A percentile compares a stretch with the other conserved stretches of the same genome.
Conservation (phyloP, 2,329 filamentous ascomycete genomes). For the Fusarium tupiense region DNA sequence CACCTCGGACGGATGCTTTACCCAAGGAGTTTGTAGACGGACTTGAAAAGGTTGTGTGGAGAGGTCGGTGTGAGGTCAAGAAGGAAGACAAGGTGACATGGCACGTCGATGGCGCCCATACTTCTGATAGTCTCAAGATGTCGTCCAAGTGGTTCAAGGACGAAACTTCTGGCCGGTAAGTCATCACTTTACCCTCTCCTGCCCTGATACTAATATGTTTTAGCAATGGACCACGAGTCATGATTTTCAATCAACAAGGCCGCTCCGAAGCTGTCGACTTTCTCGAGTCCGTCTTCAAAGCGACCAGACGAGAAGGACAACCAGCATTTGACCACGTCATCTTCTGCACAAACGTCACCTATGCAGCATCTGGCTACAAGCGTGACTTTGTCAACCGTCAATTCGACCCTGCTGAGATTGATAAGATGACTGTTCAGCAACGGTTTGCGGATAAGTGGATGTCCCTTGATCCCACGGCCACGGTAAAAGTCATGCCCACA, state of each 20-base stretch:
- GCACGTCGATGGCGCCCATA: constrained; percentile 95
- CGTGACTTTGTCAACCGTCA: constrained; percentile 67
- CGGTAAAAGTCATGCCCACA: constrained; percentile 59
- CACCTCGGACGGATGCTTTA: constrained; percentile 50
- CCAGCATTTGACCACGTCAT: constrained; percentile 75
- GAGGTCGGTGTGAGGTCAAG: constrained; percentile 79
- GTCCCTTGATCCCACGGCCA: constrained; percentile 56
- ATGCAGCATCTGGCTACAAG: constrained; percentile 61
- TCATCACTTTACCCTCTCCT: not conserved
- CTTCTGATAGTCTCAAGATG: constrained; percentile 84
- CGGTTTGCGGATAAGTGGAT: constrained; percentile 63
- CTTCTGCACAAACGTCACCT: constrained; percentile 82
- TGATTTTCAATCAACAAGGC: constrained; percentile 91
- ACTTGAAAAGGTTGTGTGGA: constrained; percentile 77
- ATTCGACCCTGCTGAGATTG: constrained; percentile 61
- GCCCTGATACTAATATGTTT: not conserved
- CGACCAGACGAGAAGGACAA: constrained; percentile 44
- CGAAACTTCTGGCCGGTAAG: constrained; percentile 52
- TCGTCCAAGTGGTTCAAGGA: constrained; percentile 83
- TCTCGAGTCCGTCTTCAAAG: constrained; percentile 57
- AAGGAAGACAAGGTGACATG: constrained; percentile 70
- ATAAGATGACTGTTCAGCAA: constrained; percentile 62
- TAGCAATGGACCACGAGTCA: constrained; percentile 55
- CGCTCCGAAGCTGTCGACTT: constrained; percentile 64
- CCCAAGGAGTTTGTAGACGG: constrained; percentile 75